Conservation (phyloP, 352 stramenopile genomes). For the Pythium aristosporum region DNA sequence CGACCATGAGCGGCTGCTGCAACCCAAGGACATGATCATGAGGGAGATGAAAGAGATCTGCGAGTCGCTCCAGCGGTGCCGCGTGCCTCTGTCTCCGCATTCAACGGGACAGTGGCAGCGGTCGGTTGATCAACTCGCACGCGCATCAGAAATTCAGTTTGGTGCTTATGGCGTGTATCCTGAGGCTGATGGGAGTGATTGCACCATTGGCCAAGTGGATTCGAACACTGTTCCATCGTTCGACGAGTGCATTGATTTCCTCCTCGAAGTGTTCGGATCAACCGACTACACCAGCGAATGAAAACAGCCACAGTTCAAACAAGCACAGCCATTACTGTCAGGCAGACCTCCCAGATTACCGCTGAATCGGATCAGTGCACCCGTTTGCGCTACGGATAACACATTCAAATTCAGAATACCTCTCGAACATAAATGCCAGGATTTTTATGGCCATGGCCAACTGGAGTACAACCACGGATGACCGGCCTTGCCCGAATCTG, state of each 20-base stretch:
- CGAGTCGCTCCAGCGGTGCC: conserved; percentile 6
- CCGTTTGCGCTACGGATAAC: too few species aligned
- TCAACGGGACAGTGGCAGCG: neutral
- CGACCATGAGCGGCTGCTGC: conserved; percentile 30
- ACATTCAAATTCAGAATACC: too few species aligned
- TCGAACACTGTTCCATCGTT: conserved; percentile 1
- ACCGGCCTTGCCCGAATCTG: too few species aligned
- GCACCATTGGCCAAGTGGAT: neutral
- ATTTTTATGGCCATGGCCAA: too few species aligned
- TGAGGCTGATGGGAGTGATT: neutral
- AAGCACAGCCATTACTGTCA: too few species aligned
- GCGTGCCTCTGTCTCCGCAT: conserved; percentile 3
- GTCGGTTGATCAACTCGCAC: neutral
- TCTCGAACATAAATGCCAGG: too few species aligned
- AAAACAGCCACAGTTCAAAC: neutral
- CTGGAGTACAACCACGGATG: too few species aligned
- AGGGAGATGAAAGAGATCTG: conserved; percentile 12
- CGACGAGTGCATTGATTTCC: conserved; percentile 20
- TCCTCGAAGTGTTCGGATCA: conserved; percentile 1
- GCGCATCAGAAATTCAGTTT: neutral
- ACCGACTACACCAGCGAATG: neutral
- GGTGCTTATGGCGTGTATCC: neutral
- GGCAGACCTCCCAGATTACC: too few species aligned
- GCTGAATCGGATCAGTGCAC: too few species aligned
- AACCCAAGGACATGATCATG: neutral